Percentiles rank a stretch among this genome's conserved stretches.
Evolutionary conservation across 1,284 basidiomycete species (phyloP).

Genomic region (Trichosporon asahii): DNA sequence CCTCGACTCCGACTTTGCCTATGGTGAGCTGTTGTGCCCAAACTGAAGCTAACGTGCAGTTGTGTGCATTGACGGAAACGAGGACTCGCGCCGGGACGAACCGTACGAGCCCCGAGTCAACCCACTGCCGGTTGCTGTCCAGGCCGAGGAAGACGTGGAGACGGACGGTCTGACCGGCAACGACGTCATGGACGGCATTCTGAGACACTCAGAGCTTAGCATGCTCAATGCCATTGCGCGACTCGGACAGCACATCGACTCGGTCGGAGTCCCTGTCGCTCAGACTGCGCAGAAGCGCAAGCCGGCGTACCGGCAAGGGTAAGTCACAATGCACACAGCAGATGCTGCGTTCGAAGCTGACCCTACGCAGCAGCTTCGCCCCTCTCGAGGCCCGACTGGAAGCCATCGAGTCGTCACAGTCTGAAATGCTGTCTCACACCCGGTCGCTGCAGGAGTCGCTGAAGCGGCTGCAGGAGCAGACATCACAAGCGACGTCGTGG

Average conservation of each 20-base stretch:
- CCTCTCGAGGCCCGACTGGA: neutral
- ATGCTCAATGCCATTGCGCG: slow-evolving; percentile 48
- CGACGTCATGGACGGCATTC: slow-evolving; percentile 49
- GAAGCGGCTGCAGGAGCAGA: neutral
- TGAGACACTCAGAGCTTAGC: slow-evolving; percentile 46
- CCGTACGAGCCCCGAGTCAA: neutral
- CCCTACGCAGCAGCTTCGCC: neutral
- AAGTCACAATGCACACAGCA: neutral
- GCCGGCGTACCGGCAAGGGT: neutral
- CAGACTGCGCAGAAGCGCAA: neutral
- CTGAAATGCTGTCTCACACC: neutral
- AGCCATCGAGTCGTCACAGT: neutral
- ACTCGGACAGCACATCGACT: slow-evolving; percentile 39
- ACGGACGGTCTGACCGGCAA: slow-evolving; percentile 27
- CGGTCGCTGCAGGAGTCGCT: neutral
- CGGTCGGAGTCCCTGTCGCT: neutral
- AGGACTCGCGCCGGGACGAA: neutral
- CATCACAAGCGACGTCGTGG: neutral
- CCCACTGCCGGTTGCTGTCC: slow-evolving; percentile 8
- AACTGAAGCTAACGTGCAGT: slow-evolving; percentile 24
- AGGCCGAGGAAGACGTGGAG: neutral
- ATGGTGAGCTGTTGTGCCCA: slow-evolving; percentile 31
- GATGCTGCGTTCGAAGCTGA: neutral
- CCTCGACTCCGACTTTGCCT: slow-evolving; percentile 48
- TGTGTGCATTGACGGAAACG: slow-evolving; percentile 36